These are phyloP conservation scores for Erodium texanum DNA, from an alignment of 441 rosid genomes.

Conservation along the genomic window DNA sequence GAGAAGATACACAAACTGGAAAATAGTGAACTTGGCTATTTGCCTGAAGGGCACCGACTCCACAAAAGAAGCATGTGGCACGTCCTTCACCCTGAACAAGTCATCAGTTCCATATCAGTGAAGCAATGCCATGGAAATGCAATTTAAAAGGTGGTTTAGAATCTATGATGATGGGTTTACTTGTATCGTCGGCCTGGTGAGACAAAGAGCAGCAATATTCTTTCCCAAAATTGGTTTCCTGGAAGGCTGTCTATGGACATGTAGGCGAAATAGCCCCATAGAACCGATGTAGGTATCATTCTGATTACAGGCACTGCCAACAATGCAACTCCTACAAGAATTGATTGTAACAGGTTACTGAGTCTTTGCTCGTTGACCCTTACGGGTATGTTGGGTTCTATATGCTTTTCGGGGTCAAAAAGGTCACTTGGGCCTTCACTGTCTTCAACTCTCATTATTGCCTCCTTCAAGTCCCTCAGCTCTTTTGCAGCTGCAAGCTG, in stretches of 20 bases:
- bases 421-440: slow-evolving; percentile 28
- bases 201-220: slow-evolving; percentile 56
- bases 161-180: slow-evolving; percentile 31
- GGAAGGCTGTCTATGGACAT: slow-evolving; percentile 92
- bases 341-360: slow-evolving; percentile 69
- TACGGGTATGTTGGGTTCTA: slow-evolving; percentile 64
- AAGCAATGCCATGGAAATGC: neutral
- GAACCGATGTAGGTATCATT: slow-evolving; percentile 69
- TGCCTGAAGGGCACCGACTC: slow-evolving; percentile 31
- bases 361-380: slow-evolving; percentile 77
- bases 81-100: slow-evolving; percentile 30
- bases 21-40: slow-evolving; percentile 26
- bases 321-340: slow-evolving; percentile 48
- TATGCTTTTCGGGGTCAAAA: slow-evolving; percentile 58
- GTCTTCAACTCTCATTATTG: slow-evolving; percentile 49
- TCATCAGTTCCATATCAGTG: neutral
- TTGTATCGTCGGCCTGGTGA: slow-evolving; percentile 63
- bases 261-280: slow-evolving; percentile 88
- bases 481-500: slow-evolving; percentile 42
- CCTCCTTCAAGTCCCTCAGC: slow-evolving; percentile 51
- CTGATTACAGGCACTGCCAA: slow-evolving; percentile 54
- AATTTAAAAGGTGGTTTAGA: neutral
- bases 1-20: slow-evolving; percentile 42
- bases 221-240: slow-evolving; percentile 86
- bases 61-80: slow-evolving; percentile 30